These are phyloP conservation scores for Psilocybe cyanescens DNA, from an alignment of 768 basidiomycete species.

Conservation along the genomic window DNA sequence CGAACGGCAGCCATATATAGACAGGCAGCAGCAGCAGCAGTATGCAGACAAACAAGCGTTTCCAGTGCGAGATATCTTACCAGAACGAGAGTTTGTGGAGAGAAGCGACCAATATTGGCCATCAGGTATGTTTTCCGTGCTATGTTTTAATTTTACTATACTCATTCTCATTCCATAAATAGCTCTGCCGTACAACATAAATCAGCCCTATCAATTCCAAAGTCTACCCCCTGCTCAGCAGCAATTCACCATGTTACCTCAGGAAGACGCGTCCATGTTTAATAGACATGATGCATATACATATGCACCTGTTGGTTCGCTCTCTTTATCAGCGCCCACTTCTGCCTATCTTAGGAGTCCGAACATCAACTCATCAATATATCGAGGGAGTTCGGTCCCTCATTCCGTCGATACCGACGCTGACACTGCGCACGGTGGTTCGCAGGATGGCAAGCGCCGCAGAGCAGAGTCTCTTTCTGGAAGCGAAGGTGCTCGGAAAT, in stretches of 20 bases:
- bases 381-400: conserved; percentile 14
- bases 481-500: conserved; percentile 31
- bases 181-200: conserved; percentile 5
- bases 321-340: conserved; percentile 20
- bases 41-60: neutral
- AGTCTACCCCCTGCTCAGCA: neutral
- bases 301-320: conserved; percentile 18
- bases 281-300: conserved; percentile 22
- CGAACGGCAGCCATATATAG: neutral
- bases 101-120: conserved; percentile 2
- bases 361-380: conserved; percentile 13
- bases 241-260: conserved; percentile 9
- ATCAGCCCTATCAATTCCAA: neutral
- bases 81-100: neutral
- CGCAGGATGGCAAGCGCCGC: conserved; percentile 33
- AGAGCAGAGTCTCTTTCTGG: conserved; percentile 26
- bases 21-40: neutral
- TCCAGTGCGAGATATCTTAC: neutral
- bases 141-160: neutral
- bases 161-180: conserved; percentile 10
- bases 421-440: conserved; percentile 27
- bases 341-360: conserved; percentile 19
- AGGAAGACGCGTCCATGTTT: conserved; percentile 8
- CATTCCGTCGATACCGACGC: conserved; percentile 25
- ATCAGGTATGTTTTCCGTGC: neutral